phyloP scores from a whole-genome alignment of 352 stramenopile species.

The Aphanomyces stellatus region DNA sequence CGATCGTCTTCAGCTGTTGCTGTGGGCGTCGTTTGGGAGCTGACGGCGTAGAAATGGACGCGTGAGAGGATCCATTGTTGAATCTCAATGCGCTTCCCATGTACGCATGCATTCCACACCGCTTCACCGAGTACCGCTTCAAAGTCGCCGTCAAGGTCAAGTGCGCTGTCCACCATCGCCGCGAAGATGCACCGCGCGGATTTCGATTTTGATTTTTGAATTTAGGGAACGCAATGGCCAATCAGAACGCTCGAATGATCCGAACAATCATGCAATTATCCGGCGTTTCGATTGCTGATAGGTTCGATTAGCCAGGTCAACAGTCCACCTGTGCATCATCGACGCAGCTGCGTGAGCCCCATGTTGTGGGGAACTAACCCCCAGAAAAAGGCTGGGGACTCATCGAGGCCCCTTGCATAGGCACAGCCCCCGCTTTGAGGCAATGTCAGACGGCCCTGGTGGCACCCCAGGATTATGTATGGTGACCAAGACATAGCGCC shows the following conservation, averaged over 20 bases:
- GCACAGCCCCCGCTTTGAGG: too few relatives aligned
- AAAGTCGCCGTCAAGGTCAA: not conserved
- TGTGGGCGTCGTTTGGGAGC: not conserved
- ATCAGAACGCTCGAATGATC: not conserved
- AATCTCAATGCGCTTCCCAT: not conserved
- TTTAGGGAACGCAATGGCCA: not conserved
- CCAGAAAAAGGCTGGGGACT: too few relatives aligned
- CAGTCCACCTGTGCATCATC: too few relatives aligned
- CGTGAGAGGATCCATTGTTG: slow-evolving; percentile 2
- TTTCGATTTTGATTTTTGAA: slow-evolving; percentile 5
- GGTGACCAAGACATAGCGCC: too few relatives aligned
- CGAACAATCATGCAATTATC: not conserved
- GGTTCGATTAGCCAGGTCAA: too few relatives aligned
- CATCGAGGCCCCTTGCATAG: too few relatives aligned
- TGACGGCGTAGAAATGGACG: not conserved
- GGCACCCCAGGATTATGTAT: too few relatives aligned
- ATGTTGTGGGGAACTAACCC: too few relatives aligned
- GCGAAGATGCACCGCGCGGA: not conserved
- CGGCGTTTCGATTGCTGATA: not conserved
- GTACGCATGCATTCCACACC: slow-evolving; percentile 11
- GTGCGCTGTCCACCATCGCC: not conserved
- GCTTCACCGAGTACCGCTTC: slow-evolving; percentile 11
- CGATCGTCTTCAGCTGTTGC: not conserved
- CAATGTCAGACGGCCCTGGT: too few relatives aligned
- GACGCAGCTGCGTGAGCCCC: too few relatives aligned